A percentile compares a stretch with the other conserved stretches of the same genome.
Conservation (phyloP, 352 stramenopile species). For the Blastocystis sp. region DNA sequence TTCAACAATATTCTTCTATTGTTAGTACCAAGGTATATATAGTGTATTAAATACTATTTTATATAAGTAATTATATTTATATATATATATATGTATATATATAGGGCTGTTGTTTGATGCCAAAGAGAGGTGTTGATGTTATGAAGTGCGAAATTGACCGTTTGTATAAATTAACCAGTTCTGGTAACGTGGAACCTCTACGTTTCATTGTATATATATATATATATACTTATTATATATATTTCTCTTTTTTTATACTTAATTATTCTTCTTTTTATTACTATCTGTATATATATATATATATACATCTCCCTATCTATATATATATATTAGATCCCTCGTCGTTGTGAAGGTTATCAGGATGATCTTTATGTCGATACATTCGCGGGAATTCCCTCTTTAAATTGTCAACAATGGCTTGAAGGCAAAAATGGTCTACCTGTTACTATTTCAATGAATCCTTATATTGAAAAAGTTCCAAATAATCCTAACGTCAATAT, state of each 20-base stretch:
- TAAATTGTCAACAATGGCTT: constrained; percentile 81
- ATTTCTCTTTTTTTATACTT: too few species aligned
- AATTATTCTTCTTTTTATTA: too few species aligned
- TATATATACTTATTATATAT: too few species aligned
- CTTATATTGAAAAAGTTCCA: constrained; percentile 40
- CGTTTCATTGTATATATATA: constrained; percentile 74
- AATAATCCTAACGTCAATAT: neutral
- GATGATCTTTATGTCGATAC: constrained; percentile 94
- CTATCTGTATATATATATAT: too few species aligned
- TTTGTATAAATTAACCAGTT: constrained; percentile 77
- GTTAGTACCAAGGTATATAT: constrained; percentile 45
- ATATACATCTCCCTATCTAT: neutral
- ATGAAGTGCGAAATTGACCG: constrained; percentile 86
- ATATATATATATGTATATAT: neutral
- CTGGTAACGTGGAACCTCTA: constrained; percentile 75
- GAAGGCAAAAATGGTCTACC: constrained; percentile 73
- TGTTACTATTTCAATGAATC: constrained; percentile 71
- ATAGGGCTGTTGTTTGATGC: constrained; percentile 89
- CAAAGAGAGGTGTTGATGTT: constrained; percentile 90
- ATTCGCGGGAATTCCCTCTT: constrained; percentile 71
- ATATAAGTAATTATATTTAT: constrained; percentile 29
- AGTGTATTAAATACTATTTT: neutral
- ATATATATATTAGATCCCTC: constrained; percentile 46
- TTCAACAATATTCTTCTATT: constrained; percentile 80
- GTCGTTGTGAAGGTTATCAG: constrained; percentile 96